Evolutionary conservation across 257 asterid genomes (phyloP).

Genomic region (Solanum bukasovii): DNA sequence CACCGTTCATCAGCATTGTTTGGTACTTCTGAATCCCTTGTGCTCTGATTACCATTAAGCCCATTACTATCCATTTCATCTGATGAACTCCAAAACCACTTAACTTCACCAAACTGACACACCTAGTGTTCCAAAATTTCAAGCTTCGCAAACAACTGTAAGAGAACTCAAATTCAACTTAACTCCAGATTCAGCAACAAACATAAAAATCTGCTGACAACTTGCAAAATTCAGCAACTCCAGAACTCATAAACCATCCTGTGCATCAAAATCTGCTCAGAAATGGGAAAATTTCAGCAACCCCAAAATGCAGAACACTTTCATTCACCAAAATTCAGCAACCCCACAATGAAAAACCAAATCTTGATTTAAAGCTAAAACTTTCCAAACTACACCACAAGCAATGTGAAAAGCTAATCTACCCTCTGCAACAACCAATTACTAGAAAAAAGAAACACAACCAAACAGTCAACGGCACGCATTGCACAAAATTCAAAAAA

Average conservation of each 20-base stretch:
- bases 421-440: slow-evolving; percentile 2
- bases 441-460: neutral
- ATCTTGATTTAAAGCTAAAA: neutral
- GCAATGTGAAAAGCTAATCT: neutral
- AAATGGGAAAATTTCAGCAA: neutral
- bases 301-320: slow-evolving; percentile 4
- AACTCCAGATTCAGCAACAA: neutral
- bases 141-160: neutral
- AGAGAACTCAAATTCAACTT: neutral
- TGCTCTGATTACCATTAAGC: slow-evolving; percentile 6
- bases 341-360: neutral
- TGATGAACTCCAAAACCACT: slow-evolving; percentile 10
- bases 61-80: slow-evolving; percentile 43
- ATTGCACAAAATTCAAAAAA: slow-evolving; percentile 11
- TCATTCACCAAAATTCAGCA: neutral
- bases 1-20: slow-evolving; percentile 7
- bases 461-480: slow-evolving; percentile 32
- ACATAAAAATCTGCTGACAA: neutral
- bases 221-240: neutral
- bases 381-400: slow-evolving; percentile 2
- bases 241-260: neutral
- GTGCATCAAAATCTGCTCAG: neutral
- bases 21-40: slow-evolving; percentile 2
- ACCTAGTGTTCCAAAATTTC: neutral
- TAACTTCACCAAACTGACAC: neutral